A percentile compares a stretch with the other conserved stretches of the same genome.
Evolutionary conservation across 768 basidiomycete species (phyloP).

Genomic region (Boletus sp.): DNA sequence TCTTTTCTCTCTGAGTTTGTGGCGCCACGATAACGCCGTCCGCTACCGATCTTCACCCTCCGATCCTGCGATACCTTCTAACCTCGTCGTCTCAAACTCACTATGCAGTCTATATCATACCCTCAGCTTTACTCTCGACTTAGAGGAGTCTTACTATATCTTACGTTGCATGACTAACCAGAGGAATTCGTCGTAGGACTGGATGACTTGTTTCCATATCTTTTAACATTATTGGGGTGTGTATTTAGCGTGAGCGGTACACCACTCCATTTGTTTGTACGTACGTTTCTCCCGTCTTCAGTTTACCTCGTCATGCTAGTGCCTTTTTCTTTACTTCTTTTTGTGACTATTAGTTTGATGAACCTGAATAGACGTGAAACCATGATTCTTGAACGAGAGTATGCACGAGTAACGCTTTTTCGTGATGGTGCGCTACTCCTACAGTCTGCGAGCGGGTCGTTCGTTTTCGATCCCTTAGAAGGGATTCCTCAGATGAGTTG

Average conservation of each 20-base stretch:
- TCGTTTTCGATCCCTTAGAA: background rate
- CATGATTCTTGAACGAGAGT: background rate
- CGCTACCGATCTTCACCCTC: constrained; percentile 2
- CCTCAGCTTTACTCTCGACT: constrained; percentile 3
- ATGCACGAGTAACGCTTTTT: background rate
- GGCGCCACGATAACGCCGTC: background rate
- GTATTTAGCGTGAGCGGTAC: constrained; percentile 1
- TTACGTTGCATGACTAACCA: constrained; percentile 26
- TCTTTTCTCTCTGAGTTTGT: background rate
- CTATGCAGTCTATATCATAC: constrained; percentile 4
- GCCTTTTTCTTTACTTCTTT: background rate
- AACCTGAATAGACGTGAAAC: background rate
- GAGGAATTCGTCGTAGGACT: constrained; percentile 23
- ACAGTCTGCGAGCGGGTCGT: background rate
- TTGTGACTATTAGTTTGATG: background rate
- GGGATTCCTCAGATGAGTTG: no score
- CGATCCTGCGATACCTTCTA: constrained; percentile 23
- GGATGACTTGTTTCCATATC: constrained; percentile 15
- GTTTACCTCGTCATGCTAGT: background rate
- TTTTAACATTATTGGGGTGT: constrained; percentile 26
- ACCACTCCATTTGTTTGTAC: constrained; percentile 16
- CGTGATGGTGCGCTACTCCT: background rate
- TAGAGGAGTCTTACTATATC: constrained; percentile 20
- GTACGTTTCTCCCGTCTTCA: constrained; percentile 8
- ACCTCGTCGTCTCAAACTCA: background rate